A percentile compares a stretch with the other conserved stretches of the same genome.
Conservation (phyloP, 192 early-diverging fungal species). For the Entomortierella parvispora region DNA sequence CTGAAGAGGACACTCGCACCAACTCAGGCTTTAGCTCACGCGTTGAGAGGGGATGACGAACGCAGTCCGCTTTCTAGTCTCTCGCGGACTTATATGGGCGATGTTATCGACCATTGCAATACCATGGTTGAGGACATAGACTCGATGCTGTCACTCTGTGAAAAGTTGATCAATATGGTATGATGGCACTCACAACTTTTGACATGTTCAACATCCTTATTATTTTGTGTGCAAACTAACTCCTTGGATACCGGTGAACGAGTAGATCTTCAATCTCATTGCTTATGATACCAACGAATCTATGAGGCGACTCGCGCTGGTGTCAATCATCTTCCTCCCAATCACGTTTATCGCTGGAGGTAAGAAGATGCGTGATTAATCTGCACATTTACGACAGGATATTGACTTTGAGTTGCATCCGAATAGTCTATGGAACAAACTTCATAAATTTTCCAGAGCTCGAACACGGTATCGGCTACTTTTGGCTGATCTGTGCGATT, state of each 20-base stretch:
- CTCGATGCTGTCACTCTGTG: constrained; percentile 53
- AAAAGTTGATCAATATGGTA: constrained; percentile 62
- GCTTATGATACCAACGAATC: constrained; percentile 59
- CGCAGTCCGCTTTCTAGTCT: constrained; percentile 37
- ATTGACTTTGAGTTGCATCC: neutral
- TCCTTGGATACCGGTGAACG: no score
- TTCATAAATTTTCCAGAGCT: constrained; percentile 57
- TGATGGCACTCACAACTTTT: neutral
- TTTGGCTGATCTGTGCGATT: constrained; percentile 51
- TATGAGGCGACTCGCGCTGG: constrained; percentile 43
- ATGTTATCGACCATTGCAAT: constrained; percentile 61
- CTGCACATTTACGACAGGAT: neutral
- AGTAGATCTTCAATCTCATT: constrained; percentile 59
- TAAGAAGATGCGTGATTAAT: constrained; percentile 6
- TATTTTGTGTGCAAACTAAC: no score
- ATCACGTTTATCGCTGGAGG: constrained; percentile 67
- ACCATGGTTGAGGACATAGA: constrained; percentile 62
- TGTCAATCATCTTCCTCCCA: constrained; percentile 61
- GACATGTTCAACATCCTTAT: neutral
- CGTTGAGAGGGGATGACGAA: constrained; percentile 47
- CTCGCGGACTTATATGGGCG: constrained; percentile 58
- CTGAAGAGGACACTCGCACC: constrained; percentile 58
- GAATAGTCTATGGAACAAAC: constrained; percentile 61
- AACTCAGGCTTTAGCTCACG: constrained; percentile 54
- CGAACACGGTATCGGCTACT: constrained; percentile 35